Percentiles rank a stretch among this genome's conserved stretches.
Conservation (phyloP, 352 stramenopile genomes). For the Phytophthora tentaculata region DNA sequence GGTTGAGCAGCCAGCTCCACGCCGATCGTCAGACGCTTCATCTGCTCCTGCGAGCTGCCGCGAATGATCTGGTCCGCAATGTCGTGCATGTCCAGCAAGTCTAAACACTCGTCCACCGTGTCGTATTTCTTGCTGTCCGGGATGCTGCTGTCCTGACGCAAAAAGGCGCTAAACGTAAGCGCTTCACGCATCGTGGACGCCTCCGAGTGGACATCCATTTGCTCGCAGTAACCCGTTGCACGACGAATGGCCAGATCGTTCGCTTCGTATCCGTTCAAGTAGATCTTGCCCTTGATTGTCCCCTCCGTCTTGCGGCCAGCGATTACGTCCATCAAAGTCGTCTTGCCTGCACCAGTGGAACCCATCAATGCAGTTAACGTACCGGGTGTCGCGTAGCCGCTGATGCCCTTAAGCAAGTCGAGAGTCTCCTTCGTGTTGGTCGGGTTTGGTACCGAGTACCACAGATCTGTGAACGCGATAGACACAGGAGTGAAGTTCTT, state of each 20-base stretch:
- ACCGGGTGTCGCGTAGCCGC: constrained; percentile 48
- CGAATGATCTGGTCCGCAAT: constrained; percentile 47
- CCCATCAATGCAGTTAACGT: constrained; percentile 91
- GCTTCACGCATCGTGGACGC: not conserved
- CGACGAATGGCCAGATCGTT: constrained; percentile 44
- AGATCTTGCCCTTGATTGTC: constrained; percentile 55
- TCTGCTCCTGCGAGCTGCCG: constrained; percentile 45
- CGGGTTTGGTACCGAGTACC: constrained; percentile 41
- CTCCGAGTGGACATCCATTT: not conserved
- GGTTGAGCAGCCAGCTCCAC: constrained; percentile 84
- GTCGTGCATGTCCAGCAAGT: constrained; percentile 38
- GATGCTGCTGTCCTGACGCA: not conserved
- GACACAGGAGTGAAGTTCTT: constrained; percentile 32
- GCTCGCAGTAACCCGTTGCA: not conserved
- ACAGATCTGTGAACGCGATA: constrained; percentile 43
- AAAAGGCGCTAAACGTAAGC: not conserved
- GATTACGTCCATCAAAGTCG: constrained; percentile 27
- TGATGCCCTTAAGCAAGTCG: constrained; percentile 43
- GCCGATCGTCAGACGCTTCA: constrained; percentile 28
- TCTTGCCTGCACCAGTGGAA: constrained; percentile 60
- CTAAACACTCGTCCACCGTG: constrained; percentile 38
- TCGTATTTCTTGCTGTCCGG: constrained; percentile 13
- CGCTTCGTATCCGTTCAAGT: constrained; percentile 42
- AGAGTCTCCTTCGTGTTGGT: constrained; percentile 45
- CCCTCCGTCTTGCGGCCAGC: constrained; percentile 47